phyloP scores from a whole-genome alignment of 768 basidiomycete genomes.

The Crassisporium funariophilum region DNA sequence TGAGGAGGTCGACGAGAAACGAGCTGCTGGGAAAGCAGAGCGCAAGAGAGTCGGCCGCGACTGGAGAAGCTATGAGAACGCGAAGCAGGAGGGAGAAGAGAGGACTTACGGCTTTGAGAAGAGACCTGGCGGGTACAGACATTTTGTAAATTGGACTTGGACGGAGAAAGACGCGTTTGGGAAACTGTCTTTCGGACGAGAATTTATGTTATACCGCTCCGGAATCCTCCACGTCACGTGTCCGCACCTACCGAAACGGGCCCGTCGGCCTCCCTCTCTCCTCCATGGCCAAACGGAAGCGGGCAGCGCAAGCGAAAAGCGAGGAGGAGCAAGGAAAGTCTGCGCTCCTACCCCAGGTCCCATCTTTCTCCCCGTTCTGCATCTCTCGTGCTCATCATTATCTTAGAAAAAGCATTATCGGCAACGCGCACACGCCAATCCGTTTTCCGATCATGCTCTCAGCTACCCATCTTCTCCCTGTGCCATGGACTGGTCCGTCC shows the following conservation, averaged over 20 bases:
- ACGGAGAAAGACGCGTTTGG: conserved; percentile 15
- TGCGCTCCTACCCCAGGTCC: conserved; percentile 53
- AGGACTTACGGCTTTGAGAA: conserved; percentile 41
- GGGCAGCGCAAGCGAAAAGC: too few relatives aligned
- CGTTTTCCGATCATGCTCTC: conserved; percentile 86
- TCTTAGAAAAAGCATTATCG: conserved; percentile 80
- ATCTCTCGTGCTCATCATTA: not conserved
- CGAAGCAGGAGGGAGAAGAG: conserved; percentile 1
- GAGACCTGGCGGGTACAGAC: conserved; percentile 40
- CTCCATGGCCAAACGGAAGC: conserved; percentile 32
- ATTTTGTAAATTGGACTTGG: conserved; percentile 42
- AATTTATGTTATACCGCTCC: conserved; percentile 15
- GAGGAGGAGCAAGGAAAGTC: conserved; percentile 12
- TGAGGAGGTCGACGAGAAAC: conserved; percentile 64
- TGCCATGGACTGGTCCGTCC: conserved; percentile 76
- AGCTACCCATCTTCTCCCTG: conserved; percentile 82
- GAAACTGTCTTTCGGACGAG: too few relatives aligned
- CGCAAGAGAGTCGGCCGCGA: conserved; percentile 53
- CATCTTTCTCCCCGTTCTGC: not conserved
- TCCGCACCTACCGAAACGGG: conserved; percentile 9
- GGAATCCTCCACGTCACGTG: conserved; percentile 33
- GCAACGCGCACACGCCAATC: conserved; percentile 84
- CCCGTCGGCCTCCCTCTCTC: conserved; percentile 8
- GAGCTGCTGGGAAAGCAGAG: conserved; percentile 46
- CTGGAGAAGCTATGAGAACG: conserved; percentile 31